A percentile compares a stretch with the other conserved stretches of the same genome.
phyloP scores from a whole-genome alignment of 768 basidiomycete species.

The Mycena alexandri region DNA sequence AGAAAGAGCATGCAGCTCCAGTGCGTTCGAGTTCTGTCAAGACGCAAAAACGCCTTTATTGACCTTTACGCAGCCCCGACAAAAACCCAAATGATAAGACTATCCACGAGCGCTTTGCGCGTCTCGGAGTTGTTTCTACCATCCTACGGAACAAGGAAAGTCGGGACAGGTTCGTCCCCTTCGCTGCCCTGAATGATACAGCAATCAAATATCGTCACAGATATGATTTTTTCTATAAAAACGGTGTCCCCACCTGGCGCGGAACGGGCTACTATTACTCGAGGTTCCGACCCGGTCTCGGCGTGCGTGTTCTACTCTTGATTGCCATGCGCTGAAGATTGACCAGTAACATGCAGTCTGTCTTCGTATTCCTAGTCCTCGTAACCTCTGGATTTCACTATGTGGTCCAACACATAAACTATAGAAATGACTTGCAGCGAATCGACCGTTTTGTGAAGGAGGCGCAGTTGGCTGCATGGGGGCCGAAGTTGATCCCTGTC shows the following conservation, averaged over 20 bases:
- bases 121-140: conserved; percentile 86
- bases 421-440: conserved; percentile 64
- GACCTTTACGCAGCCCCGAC: conserved; percentile 75
- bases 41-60: background rate
- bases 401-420: conserved; percentile 82
- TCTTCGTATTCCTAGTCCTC: conserved; percentile 80
- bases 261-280: conserved; percentile 98
- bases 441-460: conserved; percentile 71
- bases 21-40: conserved; percentile 60
- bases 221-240: conserved; percentile 96
- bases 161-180: conserved; percentile 74
- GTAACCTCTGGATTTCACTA: conserved; percentile 88
- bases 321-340: conserved; percentile 1
- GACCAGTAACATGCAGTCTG: conserved; percentile 61
- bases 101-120: conserved; percentile 91
- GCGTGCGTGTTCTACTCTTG: conserved; percentile 22
- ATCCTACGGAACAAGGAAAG: conserved; percentile 84
- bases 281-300: conserved; percentile 62
- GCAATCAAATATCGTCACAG: conserved; percentile 50
- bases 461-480: conserved; percentile 86
- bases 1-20: conserved; percentile 92
- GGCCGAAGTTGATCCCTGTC: conserved; percentile 75
- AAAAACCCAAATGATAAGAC: conserved; percentile 91
- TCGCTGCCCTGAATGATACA: conserved; percentile 3
- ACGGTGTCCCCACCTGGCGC: conserved; percentile 96